Percentiles rank a stretch among this genome's conserved stretches.
Evolutionary conservation across 2,329 filamentous ascomycete species (phyloP).

Genomic region (Colletotrichum higginsianum): DNA sequence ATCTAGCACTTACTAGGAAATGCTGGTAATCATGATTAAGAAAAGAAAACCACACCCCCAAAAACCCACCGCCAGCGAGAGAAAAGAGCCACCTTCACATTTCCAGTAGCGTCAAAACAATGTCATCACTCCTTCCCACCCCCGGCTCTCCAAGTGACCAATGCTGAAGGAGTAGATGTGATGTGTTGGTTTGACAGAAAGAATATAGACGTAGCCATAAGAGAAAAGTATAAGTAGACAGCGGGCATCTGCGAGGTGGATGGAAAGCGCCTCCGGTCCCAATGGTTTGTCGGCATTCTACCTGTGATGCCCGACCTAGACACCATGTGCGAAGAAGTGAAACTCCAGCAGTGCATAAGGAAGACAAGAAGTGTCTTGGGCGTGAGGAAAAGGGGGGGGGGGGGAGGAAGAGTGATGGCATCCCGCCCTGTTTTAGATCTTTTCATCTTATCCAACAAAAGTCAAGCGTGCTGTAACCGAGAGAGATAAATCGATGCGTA

Average conservation of each 20-base stretch:
- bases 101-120: neutral
- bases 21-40: slow-evolving; percentile 22
- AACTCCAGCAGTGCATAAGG: slow-evolving; percentile 18
- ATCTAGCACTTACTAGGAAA: slow-evolving; percentile 16
- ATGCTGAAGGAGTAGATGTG: slow-evolving; percentile 11
- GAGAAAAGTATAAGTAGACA: slow-evolving; percentile 12
- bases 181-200: slow-evolving; percentile 7
- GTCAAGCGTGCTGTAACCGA: slow-evolving; percentile 22
- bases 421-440: slow-evolving; percentile 24
- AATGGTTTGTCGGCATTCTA: slow-evolving; percentile 24
- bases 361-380: slow-evolving; percentile 3
- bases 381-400: neutral
- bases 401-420: neutral
- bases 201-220: slow-evolving; percentile 13
- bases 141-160: neutral
- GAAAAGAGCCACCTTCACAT: slow-evolving; percentile 1
- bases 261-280: slow-evolving; percentile 18
- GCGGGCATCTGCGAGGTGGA: slow-evolving; percentile 7
- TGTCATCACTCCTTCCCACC: neutral
- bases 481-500: slow-evolving; percentile 24
- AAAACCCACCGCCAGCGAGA: neutral
- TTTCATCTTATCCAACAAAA: slow-evolving; percentile 28
- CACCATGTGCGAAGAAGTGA: slow-evolving; percentile 3
- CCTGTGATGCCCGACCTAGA: slow-evolving; percentile 24
- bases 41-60: neutral